Conservation (phyloP, 805 yeast species). For the Candida gorgasii region DNA sequence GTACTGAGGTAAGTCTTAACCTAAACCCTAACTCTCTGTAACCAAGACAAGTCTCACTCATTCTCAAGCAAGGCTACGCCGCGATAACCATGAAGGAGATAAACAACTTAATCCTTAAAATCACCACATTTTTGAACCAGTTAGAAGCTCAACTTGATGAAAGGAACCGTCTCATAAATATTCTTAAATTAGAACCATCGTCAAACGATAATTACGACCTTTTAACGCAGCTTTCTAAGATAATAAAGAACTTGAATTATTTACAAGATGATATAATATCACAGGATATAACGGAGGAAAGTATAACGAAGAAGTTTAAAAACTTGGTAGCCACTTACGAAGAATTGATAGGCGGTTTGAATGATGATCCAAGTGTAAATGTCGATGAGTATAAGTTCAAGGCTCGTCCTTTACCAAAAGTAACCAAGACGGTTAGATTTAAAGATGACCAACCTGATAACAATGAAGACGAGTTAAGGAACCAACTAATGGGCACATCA, state of each 20-base stretch:
- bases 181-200: constrained; percentile 38
- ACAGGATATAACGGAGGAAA: constrained; percentile 10
- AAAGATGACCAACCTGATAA: constrained; percentile 26
- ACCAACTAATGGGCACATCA: constrained; percentile 37
- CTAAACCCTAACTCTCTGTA: neutral
- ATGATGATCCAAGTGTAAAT: constrained; percentile 29
- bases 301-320: constrained; percentile 11
- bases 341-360: constrained; percentile 18
- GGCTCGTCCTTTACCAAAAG: constrained; percentile 10
- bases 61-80: too few relatives aligned
- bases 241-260: constrained; percentile 28
- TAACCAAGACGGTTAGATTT: constrained; percentile 38
- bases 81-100: constrained; percentile 7
- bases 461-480: constrained; percentile 24
- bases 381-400: constrained; percentile 31
- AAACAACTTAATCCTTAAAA: constrained; percentile 13
- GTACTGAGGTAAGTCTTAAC: too few relatives aligned
- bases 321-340: constrained; percentile 19
- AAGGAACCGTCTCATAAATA: constrained; percentile 27
- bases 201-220: constrained; percentile 40
- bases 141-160: constrained; percentile 34
- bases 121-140: constrained; percentile 24
- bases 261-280: constrained; percentile 29
- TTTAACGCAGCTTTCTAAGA: constrained; percentile 27
- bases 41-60: neutral